These are phyloP conservation scores for Paecilomyces dactylethromorphus DNA, from an alignment of 2,329 filamentous ascomycete genomes.

Conservation along the genomic window DNA sequence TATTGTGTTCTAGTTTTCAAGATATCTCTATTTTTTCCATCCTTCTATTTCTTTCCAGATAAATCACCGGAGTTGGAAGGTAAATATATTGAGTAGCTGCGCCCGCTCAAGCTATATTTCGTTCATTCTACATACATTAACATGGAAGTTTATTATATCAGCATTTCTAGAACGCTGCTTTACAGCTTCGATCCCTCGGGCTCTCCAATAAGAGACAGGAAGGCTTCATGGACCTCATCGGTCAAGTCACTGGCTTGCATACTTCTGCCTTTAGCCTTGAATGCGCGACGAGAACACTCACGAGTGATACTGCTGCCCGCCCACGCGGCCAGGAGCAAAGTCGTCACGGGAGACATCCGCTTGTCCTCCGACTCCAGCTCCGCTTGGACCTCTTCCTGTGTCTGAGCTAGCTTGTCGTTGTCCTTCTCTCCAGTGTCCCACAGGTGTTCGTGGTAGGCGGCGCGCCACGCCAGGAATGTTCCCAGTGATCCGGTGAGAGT, in stretches of 20 bases:
- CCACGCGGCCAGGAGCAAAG: conserved; percentile 71
- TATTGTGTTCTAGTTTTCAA: no score
- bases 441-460: conserved; percentile 74
- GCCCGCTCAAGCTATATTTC: background rate
- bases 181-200: conserved; percentile 41
- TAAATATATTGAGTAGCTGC: background rate
- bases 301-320: conserved; percentile 82
- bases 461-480: conserved; percentile 81
- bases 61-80: background rate
- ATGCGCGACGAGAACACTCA: conserved; percentile 83
- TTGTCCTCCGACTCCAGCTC: conserved; percentile 39
- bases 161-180: background rate
- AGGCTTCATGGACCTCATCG: conserved; percentile 78
- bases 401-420: conserved; percentile 23
- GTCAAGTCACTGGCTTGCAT: conserved; percentile 91
- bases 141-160: background rate
- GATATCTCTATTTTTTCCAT: no score
- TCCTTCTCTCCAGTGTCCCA: conserved; percentile 54
- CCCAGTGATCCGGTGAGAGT: conserved; percentile 85
- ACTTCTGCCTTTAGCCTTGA: conserved; percentile 75
- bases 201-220: conserved; percentile 73
- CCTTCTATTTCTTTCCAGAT: no score
- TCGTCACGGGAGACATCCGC: conserved; percentile 54
- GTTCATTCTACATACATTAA: background rate
- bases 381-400: conserved; percentile 33